Conservation (phyloP, 768 basidiomycete genomes). For the Ramaria rubella region DNA sequence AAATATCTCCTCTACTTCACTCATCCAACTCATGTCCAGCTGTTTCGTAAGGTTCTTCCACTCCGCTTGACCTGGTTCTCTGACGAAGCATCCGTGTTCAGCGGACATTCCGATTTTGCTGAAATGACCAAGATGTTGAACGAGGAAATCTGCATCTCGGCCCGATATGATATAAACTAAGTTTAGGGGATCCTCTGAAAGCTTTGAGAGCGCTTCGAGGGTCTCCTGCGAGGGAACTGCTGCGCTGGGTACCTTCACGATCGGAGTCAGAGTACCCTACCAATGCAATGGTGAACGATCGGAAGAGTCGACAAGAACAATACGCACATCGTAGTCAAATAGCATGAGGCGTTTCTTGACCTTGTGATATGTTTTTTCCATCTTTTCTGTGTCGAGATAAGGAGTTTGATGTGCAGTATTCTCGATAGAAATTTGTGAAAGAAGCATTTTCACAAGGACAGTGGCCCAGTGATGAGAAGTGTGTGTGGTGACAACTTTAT, state of each 20-base stretch:
- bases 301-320: slow-evolving; percentile 2
- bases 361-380: slow-evolving; percentile 53
- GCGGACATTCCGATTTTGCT: slow-evolving; percentile 82
- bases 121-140: slow-evolving; percentile 85
- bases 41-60: slow-evolving; percentile 90
- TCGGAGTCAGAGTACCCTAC: slow-evolving; percentile 92
- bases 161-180: slow-evolving; percentile 97
- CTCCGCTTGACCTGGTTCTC: slow-evolving; percentile 53
- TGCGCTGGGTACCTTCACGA: slow-evolving; percentile 88
- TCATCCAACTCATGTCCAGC: slow-evolving; percentile 97
- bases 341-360: slow-evolving; percentile 84
- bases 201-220: slow-evolving; percentile 61
- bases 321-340: slow-evolving; percentile 90
- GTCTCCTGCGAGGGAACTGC: slow-evolving; percentile 75
- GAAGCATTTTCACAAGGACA: slow-evolving; percentile 79
- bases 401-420: slow-evolving; percentile 82
- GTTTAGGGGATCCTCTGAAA: slow-evolving; percentile 79
- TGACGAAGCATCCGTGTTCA: slow-evolving; percentile 92
- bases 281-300: slow-evolving; percentile 7
- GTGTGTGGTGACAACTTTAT: slow-evolving; percentile 84
- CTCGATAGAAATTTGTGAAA: slow-evolving; percentile 72
- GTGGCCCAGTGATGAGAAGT: slow-evolving; percentile 95
- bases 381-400: slow-evolving; percentile 56
- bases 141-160: slow-evolving; percentile 87
- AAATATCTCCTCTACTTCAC: slow-evolving; percentile 92